Evolutionary conservation across 768 basidiomycete genomes (phyloP), one percentile per base, ranked within the genome.

Genomic region (Xerocomus potaroensis): DNA sequence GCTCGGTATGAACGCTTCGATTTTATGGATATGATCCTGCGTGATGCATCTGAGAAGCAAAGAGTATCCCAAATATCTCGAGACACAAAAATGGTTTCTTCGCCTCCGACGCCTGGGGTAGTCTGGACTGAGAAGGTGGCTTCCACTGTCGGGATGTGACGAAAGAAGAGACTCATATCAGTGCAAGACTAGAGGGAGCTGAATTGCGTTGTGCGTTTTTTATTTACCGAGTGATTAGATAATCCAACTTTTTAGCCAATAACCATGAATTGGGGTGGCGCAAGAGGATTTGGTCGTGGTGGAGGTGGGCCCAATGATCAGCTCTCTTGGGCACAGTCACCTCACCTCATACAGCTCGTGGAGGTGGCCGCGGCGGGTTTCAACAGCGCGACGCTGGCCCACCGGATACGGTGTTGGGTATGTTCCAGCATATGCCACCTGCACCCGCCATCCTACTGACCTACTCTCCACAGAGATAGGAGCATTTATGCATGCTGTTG

Each of bases 401-500:
- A 60, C 90, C 90, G 38, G 87, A 88, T 36, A 76, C 76, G 41
- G 87, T 91, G 16, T 64, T 90, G 33, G 89, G 89, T 84, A 54
- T 29, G 32, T 32, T 22, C 10, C 9, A 37, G 6, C 3, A 38
- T 23, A 31, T 41, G n/a, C 11, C 19, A 12, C 33, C 24, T 3
- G 10, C 32, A 6, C 10, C 26, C 22, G 12, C 30, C 8, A 9
- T 24, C 29, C 16, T 31, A 38, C 54, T 45, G 39, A 61, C 49
- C 21, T 31, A 24, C 31, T 39, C 39, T 49, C 21, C n/a, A 22
- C 57, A 96, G 94, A 96, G 72, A 84, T 95, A 72, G 93, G 94
- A 47, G 72, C 84, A 1, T 96, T 98, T 65, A 63, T 92, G 26
- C 96, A 98, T 64, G 87, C 94, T 12, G 95, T 98, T 32, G 95